A percentile compares a stretch with the other conserved stretches of the same genome.
Evolutionary conservation across 2,329 filamentous ascomycete species (phyloP).

Genomic region (Verticillium albo-atrum): DNA sequence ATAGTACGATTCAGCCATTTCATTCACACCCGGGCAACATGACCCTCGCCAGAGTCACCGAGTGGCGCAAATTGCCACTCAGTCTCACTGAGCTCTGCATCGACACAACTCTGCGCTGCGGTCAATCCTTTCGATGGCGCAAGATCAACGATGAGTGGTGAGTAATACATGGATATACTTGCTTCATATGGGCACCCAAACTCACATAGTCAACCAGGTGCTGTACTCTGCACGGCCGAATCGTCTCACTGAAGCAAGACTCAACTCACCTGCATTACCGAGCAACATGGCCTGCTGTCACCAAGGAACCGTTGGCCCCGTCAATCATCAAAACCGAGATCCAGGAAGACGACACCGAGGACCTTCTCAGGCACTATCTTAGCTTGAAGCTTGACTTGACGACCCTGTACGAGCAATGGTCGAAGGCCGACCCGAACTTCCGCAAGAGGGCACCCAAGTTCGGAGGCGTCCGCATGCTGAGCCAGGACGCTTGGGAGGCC

Average conservation of each 20-base stretch:
- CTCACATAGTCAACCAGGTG: constrained; percentile 46
- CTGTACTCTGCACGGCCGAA: constrained; percentile 79
- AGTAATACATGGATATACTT: constrained; percentile 8
- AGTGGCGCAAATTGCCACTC: constrained; percentile 85
- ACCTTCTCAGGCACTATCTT: constrained; percentile 78
- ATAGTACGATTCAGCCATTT: too few relatives aligned
- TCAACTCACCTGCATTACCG: constrained; percentile 73
- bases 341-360: constrained; percentile 62
- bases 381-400: constrained; percentile 76
- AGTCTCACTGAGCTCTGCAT: constrained; percentile 84
- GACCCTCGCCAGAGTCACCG: constrained; percentile 49
- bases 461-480: constrained; percentile 84
- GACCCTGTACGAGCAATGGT: constrained; percentile 82
- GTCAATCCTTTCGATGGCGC: constrained; percentile 95
- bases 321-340: constrained; percentile 15
- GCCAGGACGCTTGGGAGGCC: constrained; percentile 94
- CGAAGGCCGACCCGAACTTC: constrained; percentile 79
- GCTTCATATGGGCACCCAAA: not conserved
- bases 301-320: constrained; percentile 9
- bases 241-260: constrained; percentile 83
- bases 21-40: constrained; percentile 17
- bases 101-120: constrained; percentile 89
- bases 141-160: constrained; percentile 83
- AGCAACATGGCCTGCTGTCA: constrained; percentile 52
- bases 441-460: constrained; percentile 82